Base-by-base conservation (phyloP, 371 early-diverging fungal species). In the Haplosporangium sp. region DNA sequence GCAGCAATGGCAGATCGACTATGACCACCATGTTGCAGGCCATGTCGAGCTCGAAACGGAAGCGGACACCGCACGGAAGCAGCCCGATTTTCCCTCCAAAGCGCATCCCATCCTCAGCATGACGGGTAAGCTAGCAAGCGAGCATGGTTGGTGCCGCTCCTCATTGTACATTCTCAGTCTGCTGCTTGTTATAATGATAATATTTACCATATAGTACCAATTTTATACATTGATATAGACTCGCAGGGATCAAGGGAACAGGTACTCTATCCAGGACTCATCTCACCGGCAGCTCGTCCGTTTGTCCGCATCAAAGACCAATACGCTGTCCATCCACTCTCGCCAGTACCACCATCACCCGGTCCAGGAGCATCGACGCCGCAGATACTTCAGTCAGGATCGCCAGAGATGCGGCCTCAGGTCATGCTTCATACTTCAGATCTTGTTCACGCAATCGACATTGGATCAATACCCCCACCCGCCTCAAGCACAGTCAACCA, bases 1-100 rank as follows among this genome's bases (percentile, higher is more conserved):
- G 45, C 75, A 62, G 6, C 77, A 71, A 37, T 77, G 77, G 77
- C 77, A 77, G 64, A 61, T 61, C 29, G 77, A 77, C 38, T 71
- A 77, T 46, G 72, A 77, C 12, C 46, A 66, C 55, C 61, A 77
- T 43, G 53, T 67, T 12, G 68, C 71, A 18, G 72, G 61, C 1
- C 71, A 67, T 23, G 72, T 71, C 14, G 77, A 71, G 16, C 64
- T 67, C 11, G 72, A 70, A 42, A 48, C 61, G 6, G 71, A 51
- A 29, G 42, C 46, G 2, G 64, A 47, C 16, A 21, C 48, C 37
- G 46, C 59, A 23, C 45, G 37, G n/a, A 59, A 12, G 21, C 46
- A 13, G 1, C 20, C 29, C 2, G 53, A 18, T 20, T 43, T 50
- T 13, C 23, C 52, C 11, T 62, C 67, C 20, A 63, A 46, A 18